Conservation (phyloP, 306 rosid species). For the Cicer pinnatifidum region DNA sequence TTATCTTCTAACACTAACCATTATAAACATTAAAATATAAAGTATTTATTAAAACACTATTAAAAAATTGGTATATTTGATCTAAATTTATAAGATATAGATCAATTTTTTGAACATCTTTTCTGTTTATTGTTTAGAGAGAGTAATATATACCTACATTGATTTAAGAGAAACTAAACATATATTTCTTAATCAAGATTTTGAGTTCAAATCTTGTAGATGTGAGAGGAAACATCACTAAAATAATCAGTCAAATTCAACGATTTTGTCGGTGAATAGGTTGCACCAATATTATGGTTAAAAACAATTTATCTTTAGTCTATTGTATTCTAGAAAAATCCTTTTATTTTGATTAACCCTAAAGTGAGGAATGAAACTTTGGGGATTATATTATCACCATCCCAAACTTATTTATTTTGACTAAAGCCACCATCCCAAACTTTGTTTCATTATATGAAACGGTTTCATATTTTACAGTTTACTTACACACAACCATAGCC, state of each 20-base stretch:
- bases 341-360: background rate
- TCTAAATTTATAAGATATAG: no score
- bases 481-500: conserved; percentile 35
- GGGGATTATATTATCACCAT: background rate
- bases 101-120: no score
- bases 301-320: background rate
- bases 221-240: no score
- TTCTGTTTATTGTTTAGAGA: no score
- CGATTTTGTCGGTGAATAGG: no score
- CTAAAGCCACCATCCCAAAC: background rate
- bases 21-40: background rate
- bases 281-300: background rate
- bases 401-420: background rate
- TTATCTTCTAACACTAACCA: background rate
- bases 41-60: no score
- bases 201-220: no score
- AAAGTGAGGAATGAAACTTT: background rate
- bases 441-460: conserved; percentile 29
- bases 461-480: conserved; percentile 12
- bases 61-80: no score
- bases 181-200: no score
- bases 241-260: no score
- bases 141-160: no score
- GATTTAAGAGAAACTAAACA: no score
- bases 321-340: background rate